Evolutionary conservation across 2,329 filamentous ascomycete species (phyloP), one percentile per base, ranked within the genome.

Genomic region (Clonostachys rosea): DNA sequence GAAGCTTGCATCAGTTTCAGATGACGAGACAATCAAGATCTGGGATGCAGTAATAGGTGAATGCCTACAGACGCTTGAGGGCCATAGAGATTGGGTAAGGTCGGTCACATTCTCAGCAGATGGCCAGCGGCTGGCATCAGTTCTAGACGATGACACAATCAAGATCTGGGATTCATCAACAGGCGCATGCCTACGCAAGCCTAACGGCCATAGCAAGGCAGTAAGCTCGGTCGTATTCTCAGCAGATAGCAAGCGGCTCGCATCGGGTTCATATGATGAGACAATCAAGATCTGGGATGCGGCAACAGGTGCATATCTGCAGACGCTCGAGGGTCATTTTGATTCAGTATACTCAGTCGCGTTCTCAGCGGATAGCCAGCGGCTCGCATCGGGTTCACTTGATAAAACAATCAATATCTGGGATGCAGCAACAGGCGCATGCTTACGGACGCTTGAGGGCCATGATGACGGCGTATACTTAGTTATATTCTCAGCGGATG

Each of bases 391-490:
- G 16, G 47, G 24, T 9, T 43, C 46, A 5, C 3, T 17, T 35
- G 46, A 51, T 40, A 34, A 36, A 4, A 44, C 35, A 5, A 18
- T 51, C 14, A 39, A 33, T 10, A 14, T 49, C 10, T 49, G 48
- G 48, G 48, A 47, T n/a, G 11, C 36, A 42, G 17, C 18, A 18
- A 46, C 35, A 11, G 44, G 36, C 18, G n/a, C 42, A 16, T 52
- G 46, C 39, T 14, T 47, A 14, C 43, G 45, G 45, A 52, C 43
- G 24, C 18, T 54, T 6, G 13, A 49, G 30, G 47, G 46, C 39
- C 42, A 46, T 45, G 24, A 16, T 12, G 17, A 16, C 6, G 12
- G 4, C 10, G 44, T 47, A 16, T 41, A 14, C 24, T 48, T 43
- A 43, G 46, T 48, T 12, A 39, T 34, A 7, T 48, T 48, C 46